Conservation (phyloP, 179 eudicot species). For the Monotropa hypopitys region DNA sequence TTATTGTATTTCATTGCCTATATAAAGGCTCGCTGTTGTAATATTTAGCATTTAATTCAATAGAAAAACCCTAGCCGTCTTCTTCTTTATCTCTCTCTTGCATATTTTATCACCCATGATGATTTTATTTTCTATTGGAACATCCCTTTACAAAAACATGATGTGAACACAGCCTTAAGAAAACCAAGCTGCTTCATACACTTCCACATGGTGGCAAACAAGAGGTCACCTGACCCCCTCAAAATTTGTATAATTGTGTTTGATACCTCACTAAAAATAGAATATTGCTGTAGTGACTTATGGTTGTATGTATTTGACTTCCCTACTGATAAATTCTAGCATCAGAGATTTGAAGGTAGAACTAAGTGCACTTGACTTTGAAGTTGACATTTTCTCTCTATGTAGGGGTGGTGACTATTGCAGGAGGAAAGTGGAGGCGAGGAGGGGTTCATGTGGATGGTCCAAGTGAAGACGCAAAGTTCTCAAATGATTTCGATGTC, state of each 20-base stretch:
- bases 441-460: constrained; percentile 68
- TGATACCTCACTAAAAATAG: not conserved
- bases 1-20: too few relatives aligned
- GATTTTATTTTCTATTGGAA: not conserved
- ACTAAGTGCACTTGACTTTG: not conserved
- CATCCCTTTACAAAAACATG: not conserved
- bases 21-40: too few relatives aligned
- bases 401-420: constrained; percentile 83
- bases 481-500: constrained; percentile 71
- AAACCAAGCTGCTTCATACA: not conserved
- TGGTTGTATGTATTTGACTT: not conserved
- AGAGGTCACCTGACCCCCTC: not conserved
- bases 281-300: not conserved
- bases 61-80: too few relatives aligned
- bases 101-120: too few relatives aligned
- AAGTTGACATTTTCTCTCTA: constrained; percentile 5
- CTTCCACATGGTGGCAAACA: not conserved
- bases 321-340: not conserved
- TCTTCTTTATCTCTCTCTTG: too few relatives aligned
- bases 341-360: not conserved
- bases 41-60: too few relatives aligned
- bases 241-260: not conserved
- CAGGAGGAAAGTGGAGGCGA: constrained; percentile 63
- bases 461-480: constrained; percentile 65
- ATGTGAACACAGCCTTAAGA: not conserved